Evolutionary conservation across 2,329 filamentous ascomycete genomes (phyloP), one percentile per base, ranked within the genome.

Genomic region (Blastomyces gilchristii): DNA sequence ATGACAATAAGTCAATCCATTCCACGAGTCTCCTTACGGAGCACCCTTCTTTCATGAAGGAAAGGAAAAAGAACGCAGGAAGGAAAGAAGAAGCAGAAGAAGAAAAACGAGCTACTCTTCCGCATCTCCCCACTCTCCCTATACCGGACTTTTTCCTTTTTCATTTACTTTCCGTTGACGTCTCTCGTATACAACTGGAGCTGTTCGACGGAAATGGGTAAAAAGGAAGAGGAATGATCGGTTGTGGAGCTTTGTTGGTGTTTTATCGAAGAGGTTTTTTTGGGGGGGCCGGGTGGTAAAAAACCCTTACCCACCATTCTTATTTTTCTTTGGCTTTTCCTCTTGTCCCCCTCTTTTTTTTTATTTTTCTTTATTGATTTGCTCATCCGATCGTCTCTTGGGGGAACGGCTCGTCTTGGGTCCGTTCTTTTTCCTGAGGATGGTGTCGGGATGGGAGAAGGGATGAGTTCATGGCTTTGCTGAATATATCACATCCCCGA

Each of bases 1-100:
- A 84, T 82, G 82, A 82, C 80, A 82, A 77, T 79, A 74, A 83
- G 81, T 83, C 80, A 81, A 84, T 84, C 82, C 82, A 83, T 84
- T 84, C 82, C 81, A 83, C 74, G 81, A 83, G 68, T 76, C 76
- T 75, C 72, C 70, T 68, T 65, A 62, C 58, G 72, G 72, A 71
- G 73, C 61, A 74, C 73, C 74, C 69, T 74, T 74, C 71, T 69
- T 75, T 71, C 71, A 67, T 71, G 70, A 66, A 64, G 39, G 45
- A 39, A 31, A 28, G 22, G 12, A 28, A 37, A 37, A 37, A 37
- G 34, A 37, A 37, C 34, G 1, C 9, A 28, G 49, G 22, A 52
- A 52, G 22, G 49, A 16, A 28, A 22, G 11, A 28, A 16, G 49
- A 16, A 28, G 25, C 2, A 43, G 22, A 28, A 43, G 12, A 28